Evolutionary conservation across 139 green algal genomes (phyloP).

Genomic region (Zygnema cylindricum): DNA sequence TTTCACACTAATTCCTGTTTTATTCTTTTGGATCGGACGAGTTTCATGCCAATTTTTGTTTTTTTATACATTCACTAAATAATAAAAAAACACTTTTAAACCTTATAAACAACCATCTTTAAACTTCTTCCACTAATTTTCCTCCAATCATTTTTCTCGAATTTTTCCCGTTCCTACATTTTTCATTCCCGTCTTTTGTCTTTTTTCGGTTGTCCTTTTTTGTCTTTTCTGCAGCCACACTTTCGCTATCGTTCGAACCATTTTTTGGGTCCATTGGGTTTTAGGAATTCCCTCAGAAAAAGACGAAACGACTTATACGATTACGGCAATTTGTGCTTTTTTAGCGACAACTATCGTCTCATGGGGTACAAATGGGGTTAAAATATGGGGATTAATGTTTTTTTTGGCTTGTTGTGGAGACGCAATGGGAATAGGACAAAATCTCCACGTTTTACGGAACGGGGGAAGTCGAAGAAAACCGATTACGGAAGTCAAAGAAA

Average conservation of each 20-base stretch:
- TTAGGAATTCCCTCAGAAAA: background rate
- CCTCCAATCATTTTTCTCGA: background rate
- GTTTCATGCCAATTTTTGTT: background rate
- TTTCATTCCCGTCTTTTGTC: background rate
- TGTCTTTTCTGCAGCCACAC: conserved; percentile 13
- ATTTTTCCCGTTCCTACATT: background rate
- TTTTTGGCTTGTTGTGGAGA: background rate
- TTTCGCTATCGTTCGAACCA: conserved; percentile 16
- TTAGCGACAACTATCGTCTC: background rate
- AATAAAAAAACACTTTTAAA: background rate
- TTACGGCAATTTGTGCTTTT: background rate
- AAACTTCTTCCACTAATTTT: background rate
- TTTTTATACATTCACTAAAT: background rate
- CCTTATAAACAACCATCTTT: background rate
- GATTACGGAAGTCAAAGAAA: no score
- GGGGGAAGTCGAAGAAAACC: background rate
- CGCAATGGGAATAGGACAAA: background rate
- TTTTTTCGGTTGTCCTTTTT: background rate
- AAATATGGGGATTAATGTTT: background rate
- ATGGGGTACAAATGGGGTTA: background rate
- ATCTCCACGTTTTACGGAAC: background rate
- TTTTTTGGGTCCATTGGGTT: background rate
- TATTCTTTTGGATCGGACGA: no score
- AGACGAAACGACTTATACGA: background rate
- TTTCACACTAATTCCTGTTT: no score